These are phyloP conservation scores for Talaromyces proteolyticus DNA, from an alignment of 495 filamentous ascomycete species.

Conservation along the genomic window DNA sequence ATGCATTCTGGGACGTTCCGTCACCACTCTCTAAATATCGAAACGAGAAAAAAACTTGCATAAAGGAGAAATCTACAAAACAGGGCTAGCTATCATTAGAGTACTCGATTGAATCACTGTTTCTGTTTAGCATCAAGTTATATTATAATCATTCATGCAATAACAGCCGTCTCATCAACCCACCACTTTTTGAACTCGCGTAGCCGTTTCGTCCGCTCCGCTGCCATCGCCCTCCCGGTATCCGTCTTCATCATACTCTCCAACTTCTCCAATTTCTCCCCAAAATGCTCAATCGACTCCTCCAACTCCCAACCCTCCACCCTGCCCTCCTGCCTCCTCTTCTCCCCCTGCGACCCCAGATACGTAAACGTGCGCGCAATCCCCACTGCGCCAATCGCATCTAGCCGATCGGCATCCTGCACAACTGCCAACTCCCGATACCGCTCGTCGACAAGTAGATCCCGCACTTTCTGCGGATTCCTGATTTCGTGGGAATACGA, in stretches of 20 bases:
- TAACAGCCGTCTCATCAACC: slow-evolving; percentile 51
- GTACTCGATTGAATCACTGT: too few species aligned
- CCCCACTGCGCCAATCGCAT: slow-evolving; percentile 83
- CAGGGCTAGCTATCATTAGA: not conserved
- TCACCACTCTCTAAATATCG: not conserved
- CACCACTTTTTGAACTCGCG: slow-evolving; percentile 64
- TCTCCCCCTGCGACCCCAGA: slow-evolving; percentile 52
- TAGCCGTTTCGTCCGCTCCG: slow-evolving; percentile 57
- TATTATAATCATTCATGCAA: not conserved
- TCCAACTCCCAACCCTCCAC: slow-evolving; percentile 58
- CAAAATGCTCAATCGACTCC: slow-evolving; percentile 66
- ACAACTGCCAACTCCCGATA: slow-evolving; percentile 77
- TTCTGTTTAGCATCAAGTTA: too few species aligned
- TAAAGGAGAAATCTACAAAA: not conserved
- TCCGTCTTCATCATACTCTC: slow-evolving; percentile 81
- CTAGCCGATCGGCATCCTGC: slow-evolving; percentile 85
- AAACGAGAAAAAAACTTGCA: not conserved
- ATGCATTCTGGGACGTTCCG: too few species aligned
- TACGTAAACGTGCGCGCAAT: slow-evolving; percentile 76
- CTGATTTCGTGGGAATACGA: slow-evolving; percentile 71
- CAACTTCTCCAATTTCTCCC: slow-evolving; percentile 69
- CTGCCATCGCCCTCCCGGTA: slow-evolving; percentile 61
- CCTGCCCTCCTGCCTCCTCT: slow-evolving; percentile 17
- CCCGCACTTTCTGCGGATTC: slow-evolving; percentile 44
- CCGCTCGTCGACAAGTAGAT: slow-evolving; percentile 39